phyloP scores from a whole-genome alignment of 768 basidiomycete species.

The Trametopsis cervina region DNA sequence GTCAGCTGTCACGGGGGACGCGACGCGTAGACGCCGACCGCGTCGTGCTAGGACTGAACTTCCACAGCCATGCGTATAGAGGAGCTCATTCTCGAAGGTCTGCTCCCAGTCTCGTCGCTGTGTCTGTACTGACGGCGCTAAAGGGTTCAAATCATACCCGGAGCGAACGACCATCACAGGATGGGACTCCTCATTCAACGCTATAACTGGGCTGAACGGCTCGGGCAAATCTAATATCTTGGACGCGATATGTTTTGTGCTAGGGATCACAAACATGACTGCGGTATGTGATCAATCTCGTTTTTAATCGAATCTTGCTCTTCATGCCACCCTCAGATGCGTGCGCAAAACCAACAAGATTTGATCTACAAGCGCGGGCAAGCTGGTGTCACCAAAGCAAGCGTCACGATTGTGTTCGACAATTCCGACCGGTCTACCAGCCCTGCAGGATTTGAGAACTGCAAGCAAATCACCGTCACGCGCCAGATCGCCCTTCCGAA shows the following conservation, averaged over 20 bases:
- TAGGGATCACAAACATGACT: constrained; percentile 97
- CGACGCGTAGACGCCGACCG: too few species aligned
- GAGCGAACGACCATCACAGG: constrained; percentile 93
- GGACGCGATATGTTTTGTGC: constrained; percentile 97
- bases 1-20: too few species aligned
- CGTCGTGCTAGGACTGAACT: too few species aligned
- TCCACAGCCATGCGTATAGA: constrained; percentile 85
- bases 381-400: constrained; percentile 94
- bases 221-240: constrained; percentile 99
- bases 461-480: constrained; percentile 90
- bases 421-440: constrained; percentile 85
- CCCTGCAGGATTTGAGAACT: constrained; percentile 75
- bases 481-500: constrained; percentile 94
- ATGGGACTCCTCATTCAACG: constrained; percentile 98
- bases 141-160: constrained; percentile 97
- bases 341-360: constrained; percentile 92
- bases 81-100: constrained; percentile 91
- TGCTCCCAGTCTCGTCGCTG: constrained; percentile 2
- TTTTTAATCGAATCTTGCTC: not conserved
- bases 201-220: constrained; percentile 93
- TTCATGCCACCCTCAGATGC: constrained; percentile 50
- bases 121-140: not conserved
- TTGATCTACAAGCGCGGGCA: constrained; percentile 99
- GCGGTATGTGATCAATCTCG: constrained; percentile 47
- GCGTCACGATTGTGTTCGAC: constrained; percentile 98